Percentiles rank a stretch among this genome's conserved stretches.
Conservation (phyloP, 352 stramenopile genomes). For the Pythium volutum region DNA sequence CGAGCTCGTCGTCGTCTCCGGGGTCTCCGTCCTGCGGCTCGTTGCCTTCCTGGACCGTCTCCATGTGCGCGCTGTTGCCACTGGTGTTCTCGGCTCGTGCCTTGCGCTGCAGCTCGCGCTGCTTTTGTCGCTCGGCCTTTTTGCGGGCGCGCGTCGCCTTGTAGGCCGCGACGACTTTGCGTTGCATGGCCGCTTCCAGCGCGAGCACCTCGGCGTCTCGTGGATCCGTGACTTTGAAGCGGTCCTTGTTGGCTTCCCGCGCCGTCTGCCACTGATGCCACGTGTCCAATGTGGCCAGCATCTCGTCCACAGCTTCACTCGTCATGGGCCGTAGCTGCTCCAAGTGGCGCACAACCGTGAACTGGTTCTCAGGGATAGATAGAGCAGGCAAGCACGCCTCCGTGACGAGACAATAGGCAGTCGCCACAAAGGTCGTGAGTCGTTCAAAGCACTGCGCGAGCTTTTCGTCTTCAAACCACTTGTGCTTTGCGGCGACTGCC, state of each 20-base stretch:
- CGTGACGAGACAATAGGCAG: constrained; percentile 39
- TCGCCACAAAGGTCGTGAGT: constrained; percentile 41
- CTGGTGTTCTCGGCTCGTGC: constrained; percentile 7
- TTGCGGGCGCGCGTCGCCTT: constrained; percentile 60
- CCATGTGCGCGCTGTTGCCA: constrained; percentile 40
- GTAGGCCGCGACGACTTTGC: constrained; percentile 64
- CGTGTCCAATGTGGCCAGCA: constrained; percentile 34
- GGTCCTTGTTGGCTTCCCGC: constrained; percentile 59
- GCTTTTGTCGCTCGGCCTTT: constrained; percentile 58
- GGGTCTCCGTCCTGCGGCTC: constrained; percentile 33
- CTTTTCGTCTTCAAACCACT: constrained; percentile 40
- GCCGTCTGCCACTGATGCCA: constrained; percentile 53
- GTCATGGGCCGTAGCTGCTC: constrained; percentile 43
- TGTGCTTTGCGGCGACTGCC: not conserved
- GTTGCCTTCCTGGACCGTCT: constrained; percentile 59
- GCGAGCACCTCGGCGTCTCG: constrained; percentile 46
- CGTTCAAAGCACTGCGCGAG: constrained; percentile 33
- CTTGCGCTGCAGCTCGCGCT: constrained; percentile 42
- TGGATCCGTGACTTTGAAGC: constrained; percentile 63
- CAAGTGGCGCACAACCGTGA: constrained; percentile 47
- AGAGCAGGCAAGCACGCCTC: constrained; percentile 18
- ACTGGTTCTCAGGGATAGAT: constrained; percentile 22
- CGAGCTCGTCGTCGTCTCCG: constrained; percentile 41
- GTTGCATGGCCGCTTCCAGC: constrained; percentile 50
- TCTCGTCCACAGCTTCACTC: constrained; percentile 28